Evolutionary conservation across 352 stramenopile genomes (phyloP), one percentile per base, ranked within the genome.

Genomic region (Phytophthora meadii): DNA sequence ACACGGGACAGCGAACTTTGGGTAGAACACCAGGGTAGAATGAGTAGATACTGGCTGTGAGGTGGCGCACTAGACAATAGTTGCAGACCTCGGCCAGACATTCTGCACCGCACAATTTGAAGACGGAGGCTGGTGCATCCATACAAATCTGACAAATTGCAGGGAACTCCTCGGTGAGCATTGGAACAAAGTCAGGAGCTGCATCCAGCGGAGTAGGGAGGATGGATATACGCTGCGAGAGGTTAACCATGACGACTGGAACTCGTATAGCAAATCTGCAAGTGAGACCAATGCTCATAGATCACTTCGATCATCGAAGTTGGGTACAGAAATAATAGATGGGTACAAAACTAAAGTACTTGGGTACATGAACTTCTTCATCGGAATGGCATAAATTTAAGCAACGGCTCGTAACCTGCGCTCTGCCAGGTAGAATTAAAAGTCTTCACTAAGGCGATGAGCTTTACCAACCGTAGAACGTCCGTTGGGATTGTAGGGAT

Each of bases 1-100:
- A 89, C 53, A 82, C 71, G n/a, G 81, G 81, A 19, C 81, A 89
- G n/a, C 78, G 78, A 44, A 89, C 76, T 70, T 87, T 87, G n/a
- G 81, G 81, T 24, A 89, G 55, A 32, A 87, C 74, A 8, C 81
- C 81, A 0, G 78, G 68, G 69, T 89, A 89, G 59, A 75, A 87
- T 58, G 76, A 75, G 61, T 87, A 87, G 30, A 87, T 70, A 57
- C 59, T 83, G 41, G 76, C 76, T 8, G 70, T 77, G 27, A 89
- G 39, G 53, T 85, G 71, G 53, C 79, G 76, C 62, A 87, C 74
- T 44, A 89, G 55, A 53, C 81, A 89, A 12, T 42, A 17, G n/a
- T 48, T 28, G 36, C 81, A 89, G 6, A 86, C 37, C 30, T 86
- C 65, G 7, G 69, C 76, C 15, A 81, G 46, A 41, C 81, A 89